Evolutionary conservation across 2,329 filamentous ascomycete species (phyloP), one percentile per base, ranked within the genome.

Genomic region (Colletotrichum lindemuthianum): DNA sequence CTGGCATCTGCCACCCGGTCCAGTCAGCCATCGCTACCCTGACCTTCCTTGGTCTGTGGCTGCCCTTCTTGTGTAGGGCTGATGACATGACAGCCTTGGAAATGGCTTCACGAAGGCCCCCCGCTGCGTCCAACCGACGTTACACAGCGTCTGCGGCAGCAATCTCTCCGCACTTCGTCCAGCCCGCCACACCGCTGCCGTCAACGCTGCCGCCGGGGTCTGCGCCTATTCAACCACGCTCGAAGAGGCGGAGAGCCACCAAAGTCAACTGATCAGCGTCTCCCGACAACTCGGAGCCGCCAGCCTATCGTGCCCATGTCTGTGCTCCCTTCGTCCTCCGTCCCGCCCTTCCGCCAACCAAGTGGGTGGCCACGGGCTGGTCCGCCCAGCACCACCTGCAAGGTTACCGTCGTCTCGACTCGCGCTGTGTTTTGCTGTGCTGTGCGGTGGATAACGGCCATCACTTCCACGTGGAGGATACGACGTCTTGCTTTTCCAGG

Each of bases 1-100:
- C 12, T 32, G 44, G 13, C 24, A 40, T 9, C 37, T 9, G 37
- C 9, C 37, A 40, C 9, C 37, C 37, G 9, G 37, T 13, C 37
- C 13, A 40, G 9, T 10, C 9, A 40, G 37, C 4, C 24, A 24
- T 24, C 24, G 37, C 13, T 40, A 6, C 37, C 9, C 13, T 10
- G 9, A 6, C 37, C 32, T 16, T 37, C 33, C 50, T 34, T 52
- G 43, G 44, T 43, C 13, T 13, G 11, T 24, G 24, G 36, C 40
- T 34, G 37, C 37, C 44, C 10, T 45, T 40, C 40, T 16, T 40
- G 16, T 49, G 51, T 61, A 65, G 51, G 61, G 61, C 61, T 65
- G 61, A 24, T 24, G 24, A 65, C 61, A 36, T 36, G 59, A 36
- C 32, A 34, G 40, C 49, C 56, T 34, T 51, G 39, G 39, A 34